Percentiles rank a stretch among this genome's conserved stretches.
Evolutionary conservation across 176 grass and related monocot genomes (phyloP).

Genomic region (Phyllostachys edulis): DNA sequence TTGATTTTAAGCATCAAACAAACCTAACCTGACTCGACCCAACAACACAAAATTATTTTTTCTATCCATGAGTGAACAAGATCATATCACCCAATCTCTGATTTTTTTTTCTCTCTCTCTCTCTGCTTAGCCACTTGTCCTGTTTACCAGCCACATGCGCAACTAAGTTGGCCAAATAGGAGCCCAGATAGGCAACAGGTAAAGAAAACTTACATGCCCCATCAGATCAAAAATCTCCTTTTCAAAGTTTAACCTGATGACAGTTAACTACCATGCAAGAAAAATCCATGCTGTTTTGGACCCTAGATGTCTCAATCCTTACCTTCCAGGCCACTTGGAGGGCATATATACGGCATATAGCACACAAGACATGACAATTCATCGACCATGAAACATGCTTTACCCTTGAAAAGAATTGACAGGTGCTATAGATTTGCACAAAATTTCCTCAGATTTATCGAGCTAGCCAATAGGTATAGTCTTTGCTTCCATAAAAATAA

Average conservation of each 20-base stretch:
- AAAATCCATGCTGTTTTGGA: background rate
- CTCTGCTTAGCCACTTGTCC: background rate
- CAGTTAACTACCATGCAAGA: background rate
- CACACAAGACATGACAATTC: background rate
- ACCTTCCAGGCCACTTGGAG: conserved; percentile 26
- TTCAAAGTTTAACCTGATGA: background rate
- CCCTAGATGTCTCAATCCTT: conserved; percentile 19
- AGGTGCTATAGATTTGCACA: background rate
- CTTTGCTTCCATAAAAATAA: background rate
- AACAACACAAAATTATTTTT: background rate
- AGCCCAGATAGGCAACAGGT: background rate
- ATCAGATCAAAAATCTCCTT: background rate
- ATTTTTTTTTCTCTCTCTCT: background rate
- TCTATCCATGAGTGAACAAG: conserved; percentile 7
- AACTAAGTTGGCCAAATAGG: background rate
- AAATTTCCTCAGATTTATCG: background rate
- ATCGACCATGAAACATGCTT: background rate
- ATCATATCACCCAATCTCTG: background rate
- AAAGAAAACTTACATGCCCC: background rate
- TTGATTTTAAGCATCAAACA: too few relatives aligned
- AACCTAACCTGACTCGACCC: background rate
- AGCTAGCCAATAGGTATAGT: background rate
- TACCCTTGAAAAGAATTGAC: background rate
- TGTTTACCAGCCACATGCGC: conserved; percentile 10
- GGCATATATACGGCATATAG: background rate